Percentiles rank a stretch among this genome's conserved stretches.
Conservation (phyloP, 768 basidiomycete species). For the Lentinula sp. region DNA sequence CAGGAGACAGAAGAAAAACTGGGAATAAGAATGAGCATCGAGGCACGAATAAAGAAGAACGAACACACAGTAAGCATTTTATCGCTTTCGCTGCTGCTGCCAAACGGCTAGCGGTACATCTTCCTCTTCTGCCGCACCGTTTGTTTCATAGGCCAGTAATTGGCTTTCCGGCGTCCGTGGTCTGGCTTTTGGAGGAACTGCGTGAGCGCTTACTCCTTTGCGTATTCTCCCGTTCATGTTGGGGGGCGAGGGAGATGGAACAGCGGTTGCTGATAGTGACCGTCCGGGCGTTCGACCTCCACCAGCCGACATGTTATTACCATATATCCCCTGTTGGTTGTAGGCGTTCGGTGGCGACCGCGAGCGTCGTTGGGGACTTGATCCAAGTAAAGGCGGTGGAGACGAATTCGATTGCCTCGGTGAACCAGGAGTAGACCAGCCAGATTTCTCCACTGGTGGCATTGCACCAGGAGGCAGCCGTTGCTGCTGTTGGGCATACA, state of each 20-base stretch:
- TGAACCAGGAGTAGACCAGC: conserved; percentile 7
- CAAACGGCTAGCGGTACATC: conserved; percentile 76
- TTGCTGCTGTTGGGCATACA: conserved; percentile 23
- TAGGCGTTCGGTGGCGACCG: conserved; percentile 45
- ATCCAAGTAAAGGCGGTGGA: conserved; percentile 21
- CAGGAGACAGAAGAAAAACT: not conserved
- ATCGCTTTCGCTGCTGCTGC: conserved; percentile 68
- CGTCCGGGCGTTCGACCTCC: conserved; percentile 46
- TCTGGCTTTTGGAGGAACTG: conserved; percentile 33
- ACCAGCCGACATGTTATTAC: conserved; percentile 10
- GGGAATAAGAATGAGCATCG: not conserved
- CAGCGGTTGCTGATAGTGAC: conserved; percentile 66
- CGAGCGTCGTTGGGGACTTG: conserved; percentile 34
- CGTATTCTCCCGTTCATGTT: conserved; percentile 38
- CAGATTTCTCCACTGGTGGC: conserved; percentile 41
- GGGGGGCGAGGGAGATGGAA: conserved; percentile 22
- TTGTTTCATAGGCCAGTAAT: conserved; percentile 15
- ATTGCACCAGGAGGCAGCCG: conserved; percentile 58
- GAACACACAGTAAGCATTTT: conserved; percentile 16
- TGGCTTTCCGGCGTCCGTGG: conserved; percentile 36
- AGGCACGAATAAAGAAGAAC: conserved; percentile 4
- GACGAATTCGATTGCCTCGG: conserved; percentile 12
- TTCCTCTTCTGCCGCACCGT: conserved; percentile 54
- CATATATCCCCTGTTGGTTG: conserved; percentile 19
- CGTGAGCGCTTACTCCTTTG: conserved; percentile 65